These are phyloP conservation scores for Hyphopichia burtonii DNA, from an alignment of 1,139 yeast species.

Conservation along the genomic window DNA sequence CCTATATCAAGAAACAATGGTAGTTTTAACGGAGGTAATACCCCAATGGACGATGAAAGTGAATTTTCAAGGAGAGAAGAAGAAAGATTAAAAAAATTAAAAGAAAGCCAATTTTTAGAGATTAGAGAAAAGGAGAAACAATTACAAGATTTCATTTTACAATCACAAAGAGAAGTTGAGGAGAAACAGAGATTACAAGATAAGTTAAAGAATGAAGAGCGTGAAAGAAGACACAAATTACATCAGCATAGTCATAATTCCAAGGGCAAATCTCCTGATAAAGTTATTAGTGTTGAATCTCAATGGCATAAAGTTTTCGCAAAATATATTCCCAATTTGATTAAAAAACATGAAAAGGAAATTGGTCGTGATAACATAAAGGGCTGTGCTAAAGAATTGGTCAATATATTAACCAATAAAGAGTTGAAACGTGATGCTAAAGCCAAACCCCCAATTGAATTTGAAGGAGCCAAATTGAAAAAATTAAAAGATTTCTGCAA, in stretches of 20 bases:
- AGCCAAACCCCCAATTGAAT: constrained; percentile 51
- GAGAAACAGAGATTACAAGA: constrained; percentile 14
- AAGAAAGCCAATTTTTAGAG: constrained; percentile 32
- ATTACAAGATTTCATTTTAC: constrained; percentile 36
- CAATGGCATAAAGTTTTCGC: constrained; percentile 71
- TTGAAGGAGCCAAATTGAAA: constrained; percentile 60
- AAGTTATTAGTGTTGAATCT: constrained; percentile 21
- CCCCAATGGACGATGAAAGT: constrained; percentile 9
- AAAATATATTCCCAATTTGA: constrained; percentile 71
- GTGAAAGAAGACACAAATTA: constrained; percentile 2
- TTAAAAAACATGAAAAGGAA: constrained; percentile 62
- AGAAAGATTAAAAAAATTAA: constrained; percentile 30
- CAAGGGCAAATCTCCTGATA: background rate
- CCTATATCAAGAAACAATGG: too few species aligned
- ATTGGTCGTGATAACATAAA: constrained; percentile 75
- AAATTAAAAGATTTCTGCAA: constrained; percentile 67
- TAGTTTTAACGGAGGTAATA: background rate
- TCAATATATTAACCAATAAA: constrained; percentile 58
- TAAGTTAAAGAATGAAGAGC: constrained; percentile 8
- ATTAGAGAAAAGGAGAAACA: constrained; percentile 32
- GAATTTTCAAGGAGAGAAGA: constrained; percentile 30
- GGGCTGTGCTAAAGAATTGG: constrained; percentile 77
- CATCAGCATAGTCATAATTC: constrained; percentile 5
- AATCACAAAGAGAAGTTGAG: constrained; percentile 30
- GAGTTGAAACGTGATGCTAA: constrained; percentile 51